Conservation (phyloP, 768 basidiomycete species). For the Cantharellus anzutake region DNA sequence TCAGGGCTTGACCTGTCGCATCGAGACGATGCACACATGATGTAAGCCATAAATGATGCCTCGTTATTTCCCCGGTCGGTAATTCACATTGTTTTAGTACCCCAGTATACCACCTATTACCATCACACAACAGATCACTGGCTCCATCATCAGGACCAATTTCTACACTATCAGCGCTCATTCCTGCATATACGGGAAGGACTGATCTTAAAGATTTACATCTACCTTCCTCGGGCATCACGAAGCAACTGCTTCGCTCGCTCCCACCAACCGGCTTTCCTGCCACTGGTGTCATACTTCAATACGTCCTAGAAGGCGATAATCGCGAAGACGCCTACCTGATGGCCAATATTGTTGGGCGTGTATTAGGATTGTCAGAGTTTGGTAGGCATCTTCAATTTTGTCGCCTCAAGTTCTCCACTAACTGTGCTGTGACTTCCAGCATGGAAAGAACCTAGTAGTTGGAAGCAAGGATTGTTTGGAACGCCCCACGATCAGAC, state of each 20-base stretch:
- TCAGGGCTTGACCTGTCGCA: conserved; percentile 60
- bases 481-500: conserved; percentile 56
- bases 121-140: conserved; percentile 27
- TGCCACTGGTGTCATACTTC: conserved; percentile 39
- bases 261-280: conserved; percentile 31
- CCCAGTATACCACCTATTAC: conserved; percentile 40
- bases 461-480: conserved; percentile 49
- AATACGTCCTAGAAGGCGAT: conserved; percentile 70
- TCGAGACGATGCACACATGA: conserved; percentile 60
- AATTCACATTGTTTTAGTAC: conserved; percentile 24
- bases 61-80: neutral
- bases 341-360: conserved; percentile 35
- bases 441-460: conserved; percentile 42
- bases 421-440: too few relatives aligned
- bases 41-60: conserved; percentile 24
- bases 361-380: conserved; percentile 24
- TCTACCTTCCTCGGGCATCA: conserved; percentile 28
- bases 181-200: too few relatives aligned
- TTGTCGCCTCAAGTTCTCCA: neutral
- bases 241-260: conserved; percentile 42
- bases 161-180: too few relatives aligned
- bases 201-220: too few relatives aligned
- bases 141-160: neutral
- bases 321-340: conserved; percentile 52
- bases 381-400: conserved; percentile 8